A percentile compares a stretch with the other conserved stretches of the same genome.
Evolutionary conservation across 225 moss, liverwort and hornwort genomes (phyloP).

Genomic region (Sphagnum tenellum): DNA sequence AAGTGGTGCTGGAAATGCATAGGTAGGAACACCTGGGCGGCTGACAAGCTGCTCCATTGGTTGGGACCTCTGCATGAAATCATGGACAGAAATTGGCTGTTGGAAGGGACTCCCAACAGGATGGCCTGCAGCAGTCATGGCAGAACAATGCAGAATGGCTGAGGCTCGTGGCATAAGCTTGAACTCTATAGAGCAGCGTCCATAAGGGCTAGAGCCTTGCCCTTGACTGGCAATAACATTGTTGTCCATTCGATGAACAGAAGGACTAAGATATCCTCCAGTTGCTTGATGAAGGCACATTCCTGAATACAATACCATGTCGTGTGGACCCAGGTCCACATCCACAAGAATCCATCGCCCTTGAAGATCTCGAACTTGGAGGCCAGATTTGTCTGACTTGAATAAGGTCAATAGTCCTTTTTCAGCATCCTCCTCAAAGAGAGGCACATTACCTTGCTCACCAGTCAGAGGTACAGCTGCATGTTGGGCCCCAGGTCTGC

Average conservation of each 20-base stretch:
- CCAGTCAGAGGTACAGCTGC: slow-evolving; percentile 36
- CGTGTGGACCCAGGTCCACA: slow-evolving; percentile 73
- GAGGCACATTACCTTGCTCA: slow-evolving; percentile 68
- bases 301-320: slow-evolving; percentile 77
- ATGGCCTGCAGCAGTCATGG: slow-evolving; percentile 84
- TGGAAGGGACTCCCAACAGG: slow-evolving; percentile 67
- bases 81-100: slow-evolving; percentile 70
- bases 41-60: slow-evolving; percentile 91
- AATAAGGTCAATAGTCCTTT: slow-evolving; percentile 80
- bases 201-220: slow-evolving; percentile 39
- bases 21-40: slow-evolving; percentile 66
- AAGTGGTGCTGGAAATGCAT: slow-evolving; percentile 54
- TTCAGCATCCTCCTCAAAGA: slow-evolving; percentile 87
- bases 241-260: slow-evolving; percentile 69
- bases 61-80: slow-evolving; percentile 92
- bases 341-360: slow-evolving; percentile 89
- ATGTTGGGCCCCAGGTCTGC: slow-evolving; percentile 82
- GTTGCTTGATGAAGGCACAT: slow-evolving; percentile 81
- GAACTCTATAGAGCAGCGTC: slow-evolving; percentile 82
- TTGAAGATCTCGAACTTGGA: slow-evolving; percentile 78
- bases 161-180: slow-evolving; percentile 85
- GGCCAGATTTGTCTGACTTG: slow-evolving; percentile 89
- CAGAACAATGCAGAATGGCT: slow-evolving; percentile 83
- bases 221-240: slow-evolving; percentile 41
- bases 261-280: slow-evolving; percentile 74